phyloP scores from a whole-genome alignment of 257 asterid genomes.

The Echium plantagineum region DNA sequence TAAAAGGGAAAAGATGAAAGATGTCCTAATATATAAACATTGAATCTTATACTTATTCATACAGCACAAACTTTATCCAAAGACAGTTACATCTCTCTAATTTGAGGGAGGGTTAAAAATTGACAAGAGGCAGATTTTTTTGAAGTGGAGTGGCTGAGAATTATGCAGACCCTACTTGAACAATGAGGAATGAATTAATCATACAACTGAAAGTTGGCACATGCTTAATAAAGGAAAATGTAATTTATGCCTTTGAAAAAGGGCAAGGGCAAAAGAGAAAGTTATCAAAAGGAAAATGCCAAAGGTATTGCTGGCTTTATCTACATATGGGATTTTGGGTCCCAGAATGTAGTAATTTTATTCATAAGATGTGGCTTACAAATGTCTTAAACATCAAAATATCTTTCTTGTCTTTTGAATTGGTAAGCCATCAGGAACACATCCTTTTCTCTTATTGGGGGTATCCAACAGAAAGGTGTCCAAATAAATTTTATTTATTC shows the following conservation, averaged over 20 bases:
- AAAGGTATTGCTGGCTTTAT: constrained; percentile 26
- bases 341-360: constrained; percentile 20
- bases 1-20: background rate
- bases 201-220: constrained; percentile 9
- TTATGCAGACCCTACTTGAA: constrained; percentile 1
- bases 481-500: background rate
- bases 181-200: background rate
- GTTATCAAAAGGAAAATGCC: constrained; percentile 17
- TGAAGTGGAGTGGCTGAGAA: background rate
- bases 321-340: constrained; percentile 23
- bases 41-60: background rate
- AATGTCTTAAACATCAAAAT: constrained; percentile 20
- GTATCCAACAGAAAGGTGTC: constrained; percentile 7
- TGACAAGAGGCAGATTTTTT: background rate
- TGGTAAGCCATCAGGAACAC: constrained; percentile 18
- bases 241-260: constrained; percentile 9
- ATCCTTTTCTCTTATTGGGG: constrained; percentile 11
- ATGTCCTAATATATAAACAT: background rate
- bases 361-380: constrained; percentile 32
- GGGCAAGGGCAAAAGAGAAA: constrained; percentile 10
- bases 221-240: constrained; percentile 5
- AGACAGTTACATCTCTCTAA: background rate
- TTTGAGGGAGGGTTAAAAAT: background rate
- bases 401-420: constrained; percentile 21
- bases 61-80: background rate